Base-by-base conservation (phyloP, 2,329 filamentous ascomycete species). In the Metarhizium sp. region DNA sequence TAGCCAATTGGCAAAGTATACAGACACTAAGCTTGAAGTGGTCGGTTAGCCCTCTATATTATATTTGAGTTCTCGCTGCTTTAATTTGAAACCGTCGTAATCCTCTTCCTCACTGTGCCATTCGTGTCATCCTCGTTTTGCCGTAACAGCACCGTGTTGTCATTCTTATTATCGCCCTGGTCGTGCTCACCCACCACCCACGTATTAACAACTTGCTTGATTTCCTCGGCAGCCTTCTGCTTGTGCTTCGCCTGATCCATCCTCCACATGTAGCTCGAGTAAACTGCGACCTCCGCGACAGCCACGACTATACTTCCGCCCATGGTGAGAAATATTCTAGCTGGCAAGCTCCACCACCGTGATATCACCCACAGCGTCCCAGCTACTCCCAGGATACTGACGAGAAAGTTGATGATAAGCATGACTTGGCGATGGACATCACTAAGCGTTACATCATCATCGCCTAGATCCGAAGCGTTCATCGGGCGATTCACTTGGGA, bases 331-430 rank as follows among this genome's bases (percentile, higher is more conserved):
- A 87, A 86, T 58, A 94, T 66, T 30, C 89, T 75, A 47, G 83
- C 78, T 0, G 88, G 84, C 1, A 86, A 80, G 59, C 79, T 85
- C 88, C 88, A 92, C 78, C 87, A 88, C 52, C 84, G 77, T 1
- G 86, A 86, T 16, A 80, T 79, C n/a, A 91, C 78, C 89, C 88
- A 94, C 38, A 94, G 79, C 7, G 87, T 88, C 2, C 80, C 84
- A 2, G 84, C 87, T 52, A 87, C 88, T 48, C 92, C 89, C 2
- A 92, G 74, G 53, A 96, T 88, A 52, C 90, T 95, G 53, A 96
- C 78, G 43, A 96, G 73, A 52, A 97, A 90, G 69, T 97, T 99
- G 64, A 95, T 78, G 52, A 97, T 90, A 7, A 97, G 76, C 46
- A 88, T 85, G 55, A 94, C 73, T 64, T 94, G 90, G n/a, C 88